These are phyloP conservation scores for Fraxinus baroniana DNA, from an alignment of 305 asterid species.

Conservation along the genomic window DNA sequence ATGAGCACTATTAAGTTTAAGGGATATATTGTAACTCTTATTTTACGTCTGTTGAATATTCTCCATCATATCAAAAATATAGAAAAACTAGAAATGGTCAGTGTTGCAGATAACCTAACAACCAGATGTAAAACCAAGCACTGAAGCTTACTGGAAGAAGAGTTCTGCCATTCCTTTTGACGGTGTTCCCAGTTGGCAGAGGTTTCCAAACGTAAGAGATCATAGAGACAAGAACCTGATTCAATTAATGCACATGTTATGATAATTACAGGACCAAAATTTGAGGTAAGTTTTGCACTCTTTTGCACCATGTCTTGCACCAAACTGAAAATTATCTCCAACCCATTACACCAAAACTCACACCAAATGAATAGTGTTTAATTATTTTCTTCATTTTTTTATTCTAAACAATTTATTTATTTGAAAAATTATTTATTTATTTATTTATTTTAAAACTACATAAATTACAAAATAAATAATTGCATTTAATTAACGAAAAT, in stretches of 20 bases:
- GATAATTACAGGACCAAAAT: not conserved
- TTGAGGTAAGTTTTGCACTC: too few species aligned
- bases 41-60: not conserved
- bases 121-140: not conserved
- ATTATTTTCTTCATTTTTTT: too few species aligned
- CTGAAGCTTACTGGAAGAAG: constrained; percentile 31
- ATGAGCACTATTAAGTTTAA: not conserved
- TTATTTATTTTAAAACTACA: too few species aligned
- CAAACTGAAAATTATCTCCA: too few species aligned
- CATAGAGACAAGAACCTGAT: constrained; percentile 50
- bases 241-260: constrained; percentile 4
- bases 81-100: not conserved
- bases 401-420: too few species aligned
- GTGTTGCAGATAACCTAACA: not conserved
- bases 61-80: not conserved
- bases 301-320: too few species aligned
- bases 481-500: too few species aligned
- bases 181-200: constrained; percentile 32
- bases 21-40: not conserved
- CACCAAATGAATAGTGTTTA: too few species aligned
- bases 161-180: constrained; percentile 22
- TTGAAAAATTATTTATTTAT: too few species aligned
- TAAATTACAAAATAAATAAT: too few species aligned
- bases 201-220: constrained; percentile 49
- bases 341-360: too few species aligned